Evolutionary conservation across 441 rosid species (phyloP).

Genomic region (Breynia disticha): DNA sequence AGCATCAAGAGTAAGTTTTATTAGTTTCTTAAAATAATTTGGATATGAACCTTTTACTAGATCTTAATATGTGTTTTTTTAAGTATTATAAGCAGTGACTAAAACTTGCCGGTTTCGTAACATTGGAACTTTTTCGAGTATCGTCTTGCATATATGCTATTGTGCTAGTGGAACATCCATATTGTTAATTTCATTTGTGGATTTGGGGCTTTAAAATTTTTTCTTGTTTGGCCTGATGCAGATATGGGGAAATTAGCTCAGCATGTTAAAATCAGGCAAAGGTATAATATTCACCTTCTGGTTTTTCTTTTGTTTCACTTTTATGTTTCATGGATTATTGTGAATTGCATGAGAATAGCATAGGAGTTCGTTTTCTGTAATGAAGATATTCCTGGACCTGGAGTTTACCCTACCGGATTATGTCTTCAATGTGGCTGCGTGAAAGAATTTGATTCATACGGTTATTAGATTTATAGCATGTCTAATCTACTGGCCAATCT

Average conservation of each 20-base stretch:
- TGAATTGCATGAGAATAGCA: not conserved
- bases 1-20: too few relatives aligned
- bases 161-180: not conserved
- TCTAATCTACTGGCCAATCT: slow-evolving; percentile 14
- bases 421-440: not conserved
- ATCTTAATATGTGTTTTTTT: too few relatives aligned
- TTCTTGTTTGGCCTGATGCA: slow-evolving; percentile 14
- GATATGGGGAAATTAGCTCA: slow-evolving; percentile 41
- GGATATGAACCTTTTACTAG: too few relatives aligned
- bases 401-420: not conserved
- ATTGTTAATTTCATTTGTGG: not conserved
- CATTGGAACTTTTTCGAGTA: too few relatives aligned
- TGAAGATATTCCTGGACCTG: not conserved
- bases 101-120: too few relatives aligned
- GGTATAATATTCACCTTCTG: slow-evolving; percentile 33
- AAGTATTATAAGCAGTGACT: too few relatives aligned
- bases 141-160: not conserved
- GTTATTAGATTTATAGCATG: slow-evolving; percentile 1
- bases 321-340: not conserved
- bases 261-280: slow-evolving; percentile 33
- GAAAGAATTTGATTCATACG: not conserved
- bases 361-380: not conserved
- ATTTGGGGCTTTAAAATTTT: not conserved
- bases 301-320: not conserved
- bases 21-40: too few relatives aligned